These are phyloP conservation scores for Hygrocybe punicea DNA, from an alignment of 768 basidiomycete species.

Conservation along the genomic window DNA sequence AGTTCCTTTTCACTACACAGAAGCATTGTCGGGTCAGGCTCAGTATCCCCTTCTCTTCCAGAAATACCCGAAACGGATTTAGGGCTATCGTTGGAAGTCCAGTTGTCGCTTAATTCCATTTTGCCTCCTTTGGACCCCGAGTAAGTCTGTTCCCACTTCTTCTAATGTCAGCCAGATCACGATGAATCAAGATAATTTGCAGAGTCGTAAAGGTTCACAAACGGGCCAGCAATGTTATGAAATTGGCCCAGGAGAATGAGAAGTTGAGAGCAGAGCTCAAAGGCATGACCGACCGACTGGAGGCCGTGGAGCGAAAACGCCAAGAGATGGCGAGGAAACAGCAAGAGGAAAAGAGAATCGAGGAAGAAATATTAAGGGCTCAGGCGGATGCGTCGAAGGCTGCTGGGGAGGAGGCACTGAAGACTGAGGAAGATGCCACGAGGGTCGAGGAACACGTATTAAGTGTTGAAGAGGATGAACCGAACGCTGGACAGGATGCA, in stretches of 20 bases:
- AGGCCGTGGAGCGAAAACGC: conserved; percentile 67
- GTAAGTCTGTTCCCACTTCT: conserved; percentile 44
- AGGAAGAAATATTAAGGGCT: neutral
- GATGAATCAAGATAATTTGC: conserved; percentile 21
- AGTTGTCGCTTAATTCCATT: conserved; percentile 43
- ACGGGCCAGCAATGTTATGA: conserved; percentile 73
- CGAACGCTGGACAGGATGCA: neutral
- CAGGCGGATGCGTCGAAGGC: neutral
- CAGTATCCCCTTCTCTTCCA: conserved; percentile 37
- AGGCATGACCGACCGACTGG: conserved; percentile 70
- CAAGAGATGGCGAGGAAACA: conserved; percentile 43
- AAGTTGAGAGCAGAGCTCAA: conserved; percentile 71
- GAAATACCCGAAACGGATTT: conserved; percentile 52
- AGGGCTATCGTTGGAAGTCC: conserved; percentile 36
- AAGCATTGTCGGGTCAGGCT: conserved; percentile 19
- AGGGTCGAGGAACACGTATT: conserved; percentile 12
- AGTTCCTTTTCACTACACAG: conserved; percentile 12
- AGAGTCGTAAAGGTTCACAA: conserved; percentile 57
- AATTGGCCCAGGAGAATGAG: conserved; percentile 75
- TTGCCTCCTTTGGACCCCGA: conserved; percentile 37
- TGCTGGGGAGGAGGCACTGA: conserved; percentile 1
- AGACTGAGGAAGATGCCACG: no score
- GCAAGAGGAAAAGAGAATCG: conserved; percentile 8
- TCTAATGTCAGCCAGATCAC: conserved; percentile 10
- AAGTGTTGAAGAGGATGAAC: neutral